A percentile compares a stretch with the other conserved stretches of the same genome.
These are phyloP conservation scores for Microbotryum silenes-acaulis DNA, from an alignment of 1,284 basidiomycete genomes.

Conservation along the genomic window DNA sequence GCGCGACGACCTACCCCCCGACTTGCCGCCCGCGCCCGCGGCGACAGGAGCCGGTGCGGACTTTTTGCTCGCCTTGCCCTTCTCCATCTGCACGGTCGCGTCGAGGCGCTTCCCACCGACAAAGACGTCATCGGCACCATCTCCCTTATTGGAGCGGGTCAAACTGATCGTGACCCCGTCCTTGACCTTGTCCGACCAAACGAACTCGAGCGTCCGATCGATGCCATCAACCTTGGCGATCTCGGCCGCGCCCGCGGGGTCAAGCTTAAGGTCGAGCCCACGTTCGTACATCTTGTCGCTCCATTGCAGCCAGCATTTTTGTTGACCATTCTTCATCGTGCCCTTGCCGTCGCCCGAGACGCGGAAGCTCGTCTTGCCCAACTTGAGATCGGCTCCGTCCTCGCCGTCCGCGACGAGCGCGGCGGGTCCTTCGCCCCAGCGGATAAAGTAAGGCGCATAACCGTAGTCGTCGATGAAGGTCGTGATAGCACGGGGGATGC, in stretches of 20 bases:
- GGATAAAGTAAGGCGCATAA: slow-evolving; percentile 30
- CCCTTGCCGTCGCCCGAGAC: slow-evolving; percentile 17
- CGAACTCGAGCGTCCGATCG: slow-evolving; percentile 22
- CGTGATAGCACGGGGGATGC: slow-evolving; percentile 11
- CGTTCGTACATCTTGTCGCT: slow-evolving; percentile 30
- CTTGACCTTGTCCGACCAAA: slow-evolving; percentile 20
- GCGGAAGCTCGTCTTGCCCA: slow-evolving; percentile 18
- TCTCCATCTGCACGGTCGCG: slow-evolving; percentile 18
- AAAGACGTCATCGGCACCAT: slow-evolving; percentile 26
- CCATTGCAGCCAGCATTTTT: slow-evolving; percentile 31
- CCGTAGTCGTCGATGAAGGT: slow-evolving; percentile 28
- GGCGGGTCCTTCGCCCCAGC: slow-evolving; percentile 29
- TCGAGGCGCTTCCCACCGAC: slow-evolving; percentile 23
- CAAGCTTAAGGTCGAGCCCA: slow-evolving; percentile 8
- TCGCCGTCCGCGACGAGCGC: slow-evolving; percentile 15
- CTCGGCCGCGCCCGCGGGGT: slow-evolving; percentile 11
- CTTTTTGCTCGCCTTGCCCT: slow-evolving; percentile 9
- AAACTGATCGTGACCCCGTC: slow-evolving; percentile 11
- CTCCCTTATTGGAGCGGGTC: slow-evolving; percentile 6
- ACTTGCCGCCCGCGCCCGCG: not conserved
- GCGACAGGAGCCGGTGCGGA: not conserved
- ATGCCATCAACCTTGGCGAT: slow-evolving; percentile 25
- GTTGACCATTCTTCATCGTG: slow-evolving; percentile 24
- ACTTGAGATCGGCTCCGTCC: slow-evolving; percentile 13
- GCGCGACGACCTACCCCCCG: not conserved